Percentiles rank a stretch among this genome's conserved stretches.
Evolutionary conservation across 164 flowering plant genomes (phyloP).

Genomic region (Liriodendron chinense): DNA sequence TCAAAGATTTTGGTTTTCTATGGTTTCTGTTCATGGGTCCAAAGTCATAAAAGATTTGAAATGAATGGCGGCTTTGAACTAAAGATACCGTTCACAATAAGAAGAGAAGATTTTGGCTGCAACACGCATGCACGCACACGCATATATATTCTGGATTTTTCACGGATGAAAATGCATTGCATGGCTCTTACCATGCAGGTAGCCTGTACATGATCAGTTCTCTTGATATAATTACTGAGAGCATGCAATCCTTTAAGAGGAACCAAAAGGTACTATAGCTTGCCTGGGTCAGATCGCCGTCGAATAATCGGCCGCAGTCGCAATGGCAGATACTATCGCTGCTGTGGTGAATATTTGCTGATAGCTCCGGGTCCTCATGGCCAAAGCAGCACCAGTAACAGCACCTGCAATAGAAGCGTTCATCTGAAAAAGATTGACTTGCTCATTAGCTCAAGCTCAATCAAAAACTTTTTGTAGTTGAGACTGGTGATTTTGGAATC

Average conservation of each 20-base stretch:
- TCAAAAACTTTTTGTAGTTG: neutral
- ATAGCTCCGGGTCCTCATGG: slow-evolving; percentile 62
- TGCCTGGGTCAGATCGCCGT: slow-evolving; percentile 10
- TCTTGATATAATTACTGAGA: neutral
- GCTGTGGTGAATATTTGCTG: slow-evolving; percentile 51
- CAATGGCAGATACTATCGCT: slow-evolving; percentile 44
- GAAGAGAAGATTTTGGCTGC: too few species aligned
- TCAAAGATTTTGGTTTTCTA: too few species aligned
- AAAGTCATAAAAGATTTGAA: too few species aligned
- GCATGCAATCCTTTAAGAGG: neutral
- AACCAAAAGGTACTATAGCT: neutral
- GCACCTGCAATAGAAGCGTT: slow-evolving; percentile 74
- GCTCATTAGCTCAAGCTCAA: neutral
- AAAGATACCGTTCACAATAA: too few species aligned
- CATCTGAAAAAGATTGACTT: slow-evolving; percentile 35
- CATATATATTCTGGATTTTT: neutral
- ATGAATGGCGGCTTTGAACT: too few species aligned
- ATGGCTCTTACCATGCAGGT: too few species aligned
- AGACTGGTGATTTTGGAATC: neutral
- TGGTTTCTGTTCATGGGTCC: too few species aligned
- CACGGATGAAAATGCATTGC: neutral
- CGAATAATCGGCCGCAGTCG: slow-evolving; percentile 48
- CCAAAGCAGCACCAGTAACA: slow-evolving; percentile 66
- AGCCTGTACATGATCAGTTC: neutral
- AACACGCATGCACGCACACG: too few species aligned